Percentiles rank a stretch among this genome's conserved stretches.
phyloP scores from a whole-genome alignment of 805 yeast genomes.

The Yarrowia sp. region DNA sequence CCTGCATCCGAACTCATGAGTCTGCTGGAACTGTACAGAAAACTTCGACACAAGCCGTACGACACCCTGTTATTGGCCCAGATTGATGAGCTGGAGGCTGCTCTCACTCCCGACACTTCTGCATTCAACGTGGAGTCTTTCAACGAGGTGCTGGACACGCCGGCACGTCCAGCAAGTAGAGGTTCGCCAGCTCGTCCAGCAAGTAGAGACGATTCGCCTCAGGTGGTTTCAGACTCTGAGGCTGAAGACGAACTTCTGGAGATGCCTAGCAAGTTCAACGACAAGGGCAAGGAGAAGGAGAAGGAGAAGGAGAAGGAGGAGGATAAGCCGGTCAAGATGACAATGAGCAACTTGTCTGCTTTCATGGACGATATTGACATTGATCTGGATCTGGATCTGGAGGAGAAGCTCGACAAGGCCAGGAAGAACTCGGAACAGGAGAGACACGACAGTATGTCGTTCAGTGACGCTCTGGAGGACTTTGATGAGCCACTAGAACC shows the following conservation, averaged over 20 bases:
- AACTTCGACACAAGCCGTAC: background rate
- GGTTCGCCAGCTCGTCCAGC: background rate
- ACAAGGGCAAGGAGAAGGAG: background rate
- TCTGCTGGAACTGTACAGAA: background rate
- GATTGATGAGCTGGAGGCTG: constrained; percentile 19
- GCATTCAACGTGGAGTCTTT: background rate
- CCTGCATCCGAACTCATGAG: background rate
- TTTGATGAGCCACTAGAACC: background rate
- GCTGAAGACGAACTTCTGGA: background rate
- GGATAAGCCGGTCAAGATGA: background rate
- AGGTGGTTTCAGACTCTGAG: constrained; percentile 4
- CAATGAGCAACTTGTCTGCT: background rate
- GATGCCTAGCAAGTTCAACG: background rate
- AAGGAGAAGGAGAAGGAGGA: background rate
- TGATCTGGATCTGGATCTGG: constrained; percentile 6
- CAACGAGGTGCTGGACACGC: background rate
- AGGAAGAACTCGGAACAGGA: background rate
- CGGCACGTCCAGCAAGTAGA: background rate
- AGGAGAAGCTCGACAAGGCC: background rate
- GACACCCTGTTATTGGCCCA: background rate
- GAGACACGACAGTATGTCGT: background rate
- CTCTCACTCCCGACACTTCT: background rate
- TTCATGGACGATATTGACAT: constrained; percentile 1
- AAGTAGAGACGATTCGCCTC: background rate
- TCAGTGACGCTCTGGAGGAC: background rate